Evolutionary conservation across 2,329 filamentous ascomycete genomes (phyloP), one percentile per base, ranked within the genome.

Genomic region (Apiospora malaysiana): DNA sequence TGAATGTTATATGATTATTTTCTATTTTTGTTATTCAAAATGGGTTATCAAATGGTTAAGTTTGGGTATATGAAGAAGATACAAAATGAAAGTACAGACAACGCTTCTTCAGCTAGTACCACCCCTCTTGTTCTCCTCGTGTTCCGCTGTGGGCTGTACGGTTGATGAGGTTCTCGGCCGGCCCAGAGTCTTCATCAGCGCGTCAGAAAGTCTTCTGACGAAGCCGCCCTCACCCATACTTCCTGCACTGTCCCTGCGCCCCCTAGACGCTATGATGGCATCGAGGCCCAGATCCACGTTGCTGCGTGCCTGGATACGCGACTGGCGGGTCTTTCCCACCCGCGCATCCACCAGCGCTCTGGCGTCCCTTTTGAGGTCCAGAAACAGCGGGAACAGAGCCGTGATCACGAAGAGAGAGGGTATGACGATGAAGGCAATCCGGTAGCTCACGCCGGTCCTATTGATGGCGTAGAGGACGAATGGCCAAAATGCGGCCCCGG

Each of bases 401-500:
- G 84, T 83, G 32, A 84, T 78, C 0, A 82, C 82, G 67, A 88
- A 82, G 37, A 90, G 78, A 4, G 81, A 84, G 3, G 92, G 81
- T 1, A 93, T 88, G 4, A 94, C 84, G 43, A 89, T 81, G 78
- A 92, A 93, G 0, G 91, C 89, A 45, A 87, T 86, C 16, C 89
- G 89, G 14, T 92, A 90, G 66, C 85, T 85, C 21, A 89, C 87
- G n/a, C 87, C 87, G 46, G 81, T 77, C 70, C 88, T 84, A 27
- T 91, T 85, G 51, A 93, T 91, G 66, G 85, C 91, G 71, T 92
- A 94, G 72, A 94, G 86, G 69, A 94, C 86, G 45, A 93, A 93
- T 0, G 93, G 93, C 77, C 94, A 92, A 70, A 91, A 89, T 0
- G 90, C 92, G 14, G 93, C 92, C 1, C 93, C 93, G 1, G 88